Percentiles rank a stretch among this genome's conserved stretches.
Conservation (phyloP, 2,329 filamentous ascomycete species). For the Monosporascus cannonballus region DNA sequence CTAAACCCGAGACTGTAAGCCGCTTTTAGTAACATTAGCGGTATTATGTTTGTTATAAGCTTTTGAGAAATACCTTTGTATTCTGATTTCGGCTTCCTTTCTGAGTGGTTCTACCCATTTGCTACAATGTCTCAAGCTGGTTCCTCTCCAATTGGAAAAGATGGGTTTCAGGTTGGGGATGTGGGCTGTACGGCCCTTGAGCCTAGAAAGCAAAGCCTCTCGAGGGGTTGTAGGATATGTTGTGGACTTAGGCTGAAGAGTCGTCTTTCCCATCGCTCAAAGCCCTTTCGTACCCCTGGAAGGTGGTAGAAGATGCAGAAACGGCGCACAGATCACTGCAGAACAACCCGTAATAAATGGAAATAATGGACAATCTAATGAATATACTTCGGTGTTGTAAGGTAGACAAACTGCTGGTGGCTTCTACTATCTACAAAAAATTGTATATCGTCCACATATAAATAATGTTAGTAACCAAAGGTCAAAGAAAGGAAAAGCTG, state of each 20-base stretch:
- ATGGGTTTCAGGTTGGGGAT: conserved; percentile 4
- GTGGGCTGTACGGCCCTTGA: conserved; percentile 1
- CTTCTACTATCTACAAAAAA: too few species aligned
- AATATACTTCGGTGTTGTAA: too few species aligned
- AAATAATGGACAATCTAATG: too few species aligned
- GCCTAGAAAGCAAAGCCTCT: conserved; percentile 1
- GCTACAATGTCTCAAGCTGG: background rate
- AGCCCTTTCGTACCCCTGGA: background rate
- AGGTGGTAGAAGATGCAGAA: too few species aligned
- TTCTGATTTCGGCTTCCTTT: background rate
- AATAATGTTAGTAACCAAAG: too few species aligned
- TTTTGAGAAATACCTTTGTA: background rate
- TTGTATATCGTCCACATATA: too few species aligned
- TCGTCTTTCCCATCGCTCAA: background rate
- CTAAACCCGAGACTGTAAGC: conserved; percentile 3
- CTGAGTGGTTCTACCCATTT: conserved; percentile 1
- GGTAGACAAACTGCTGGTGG: too few species aligned
- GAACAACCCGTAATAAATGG: too few species aligned
- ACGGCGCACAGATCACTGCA: too few species aligned
- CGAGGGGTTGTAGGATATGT: background rate
- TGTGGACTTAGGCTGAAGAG: background rate
- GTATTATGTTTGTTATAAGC: background rate
- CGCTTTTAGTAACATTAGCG: background rate
- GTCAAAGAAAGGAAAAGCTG: too few species aligned
- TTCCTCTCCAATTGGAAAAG: conserved; percentile 4